Percentiles rank a stretch among this genome's conserved stretches.
These are phyloP conservation scores for Ramaria sp. DNA, from an alignment of 768 basidiomycete genomes.

Conservation along the genomic window DNA sequence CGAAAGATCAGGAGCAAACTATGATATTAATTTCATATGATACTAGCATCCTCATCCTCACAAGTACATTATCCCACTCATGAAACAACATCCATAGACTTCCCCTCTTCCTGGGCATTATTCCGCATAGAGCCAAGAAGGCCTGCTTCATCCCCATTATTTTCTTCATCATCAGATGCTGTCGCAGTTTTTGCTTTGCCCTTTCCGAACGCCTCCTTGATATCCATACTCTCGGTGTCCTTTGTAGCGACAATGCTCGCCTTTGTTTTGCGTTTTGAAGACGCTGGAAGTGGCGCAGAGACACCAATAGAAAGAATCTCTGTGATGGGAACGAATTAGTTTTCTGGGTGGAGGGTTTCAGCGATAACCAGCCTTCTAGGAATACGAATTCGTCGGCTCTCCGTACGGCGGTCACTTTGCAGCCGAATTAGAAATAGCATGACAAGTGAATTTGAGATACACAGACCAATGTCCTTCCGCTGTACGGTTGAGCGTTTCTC, in stretches of 20 bases:
- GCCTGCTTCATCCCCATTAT: neutral
- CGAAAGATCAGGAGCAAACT: slow-evolving; percentile 34
- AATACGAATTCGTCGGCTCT: slow-evolving; percentile 69
- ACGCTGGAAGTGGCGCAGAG: neutral
- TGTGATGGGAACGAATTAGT: neutral
- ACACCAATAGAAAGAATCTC: slow-evolving; percentile 2
- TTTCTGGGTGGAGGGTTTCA: neutral
- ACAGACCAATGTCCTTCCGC: slow-evolving; percentile 68
- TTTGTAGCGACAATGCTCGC: neutral
- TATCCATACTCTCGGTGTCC: neutral
- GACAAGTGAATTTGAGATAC: too few species aligned
- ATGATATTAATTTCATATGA: slow-evolving; percentile 12
- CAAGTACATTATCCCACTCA: neutral
- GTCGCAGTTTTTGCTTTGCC: neutral
- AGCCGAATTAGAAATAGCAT: neutral
- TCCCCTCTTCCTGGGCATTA: neutral
- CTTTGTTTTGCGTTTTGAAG: slow-evolving; percentile 1
- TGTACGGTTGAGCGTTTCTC: slow-evolving; percentile 71
- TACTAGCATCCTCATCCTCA: neutral
- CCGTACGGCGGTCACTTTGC: slow-evolving; percentile 34
- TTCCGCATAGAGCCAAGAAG: neutral
- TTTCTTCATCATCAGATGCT: neutral
- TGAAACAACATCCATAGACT: neutral
- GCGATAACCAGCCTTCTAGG: slow-evolving; percentile 46
- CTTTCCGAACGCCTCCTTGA: slow-evolving; percentile 6